Conservation (phyloP, 2,329 filamentous ascomycete species). For the Clonostachys solani region DNA sequence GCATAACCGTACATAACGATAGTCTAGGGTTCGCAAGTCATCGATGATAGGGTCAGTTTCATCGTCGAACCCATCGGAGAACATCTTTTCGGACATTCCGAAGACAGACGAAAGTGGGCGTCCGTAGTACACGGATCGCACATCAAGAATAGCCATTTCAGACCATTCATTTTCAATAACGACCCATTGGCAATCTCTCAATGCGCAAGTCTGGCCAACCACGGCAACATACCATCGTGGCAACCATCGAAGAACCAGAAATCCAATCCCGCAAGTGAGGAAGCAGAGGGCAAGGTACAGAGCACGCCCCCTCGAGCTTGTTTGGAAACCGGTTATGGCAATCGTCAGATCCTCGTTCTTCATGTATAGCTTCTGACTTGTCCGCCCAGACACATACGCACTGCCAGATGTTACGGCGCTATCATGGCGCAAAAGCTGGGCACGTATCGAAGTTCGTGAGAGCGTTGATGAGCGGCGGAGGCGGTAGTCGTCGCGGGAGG, state of each 20-base stretch:
- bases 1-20: slow-evolving; percentile 90
- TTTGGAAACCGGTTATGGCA: slow-evolving; percentile 86
- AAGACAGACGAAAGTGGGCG: slow-evolving; percentile 60
- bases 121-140: slow-evolving; percentile 51
- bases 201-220: slow-evolving; percentile 62
- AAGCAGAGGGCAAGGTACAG: slow-evolving; percentile 69
- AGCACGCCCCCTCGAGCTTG: slow-evolving; percentile 63
- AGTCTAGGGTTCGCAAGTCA: slow-evolving; percentile 75
- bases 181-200: slow-evolving; percentile 82
- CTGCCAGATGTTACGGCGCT: slow-evolving; percentile 68
- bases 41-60: slow-evolving; percentile 71
- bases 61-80: slow-evolving; percentile 49
- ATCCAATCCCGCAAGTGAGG: slow-evolving; percentile 71
- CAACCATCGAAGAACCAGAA: slow-evolving; percentile 84
- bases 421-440: slow-evolving; percentile 66
- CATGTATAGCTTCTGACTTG: slow-evolving; percentile 90
- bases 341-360: slow-evolving; percentile 91
- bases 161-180: slow-evolving; percentile 98
- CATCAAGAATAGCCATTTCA: slow-evolving; percentile 74
- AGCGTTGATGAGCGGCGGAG: slow-evolving; percentile 59
- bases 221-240: slow-evolving; percentile 81
- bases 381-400: slow-evolving; percentile 56
- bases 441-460: slow-evolving; percentile 52
- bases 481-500: slow-evolving; percentile 38
- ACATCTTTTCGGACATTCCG: slow-evolving; percentile 59